Evolutionary conservation across 768 basidiomycete genomes (phyloP), one percentile per base, ranked within the genome.

Genomic region (Boletus fagicola): DNA sequence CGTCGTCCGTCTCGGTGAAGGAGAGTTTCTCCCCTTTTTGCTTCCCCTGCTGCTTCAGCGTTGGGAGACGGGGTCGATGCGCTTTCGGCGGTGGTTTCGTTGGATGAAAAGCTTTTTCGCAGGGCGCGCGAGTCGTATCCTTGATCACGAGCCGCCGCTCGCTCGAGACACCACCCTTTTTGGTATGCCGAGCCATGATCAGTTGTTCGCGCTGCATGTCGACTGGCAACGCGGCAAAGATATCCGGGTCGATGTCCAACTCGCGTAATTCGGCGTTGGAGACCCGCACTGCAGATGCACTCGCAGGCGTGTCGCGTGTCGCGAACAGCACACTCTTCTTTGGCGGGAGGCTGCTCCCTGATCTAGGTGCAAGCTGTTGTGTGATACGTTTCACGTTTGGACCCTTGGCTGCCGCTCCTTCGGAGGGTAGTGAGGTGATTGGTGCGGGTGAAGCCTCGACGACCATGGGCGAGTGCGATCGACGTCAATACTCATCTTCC

Each of bases 131-230:
- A 0, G 56, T 65, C 44, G 57, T 58, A 12, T 70, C 70, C 65
- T 87, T 87, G 48, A 89, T 72, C 26, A 82, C 74, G 10, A 67
- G 49, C 65, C 82, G 82, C 46, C 77, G 78, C 59, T 82, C 73
- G 16, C 71, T 69, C 0, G 62, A 5, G 70, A 74, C 26, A 66
- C 75, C 45, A 68, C 76, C 20, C 63, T 73, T 56, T 62, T 80
- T 79, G 36, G 80, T 65, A 22, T 85, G 73, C 20, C 88, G 78
- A 22, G 81, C 82, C 48, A 77, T 73, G n/a, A 81, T 76, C 30
- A 95, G 73, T 59, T 90, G 86, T 64, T 96, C 92, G 49, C 83
- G 80, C 66, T 92, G 89, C 43, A 92, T 68, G 24, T 83, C 78
- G 1, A 72, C 70, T 0, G 92, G 92, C 3, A 98, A 70, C 33